Base-by-base conservation (phyloP, 441 rosid genomes). In the Eutrema salsugineum region DNA sequence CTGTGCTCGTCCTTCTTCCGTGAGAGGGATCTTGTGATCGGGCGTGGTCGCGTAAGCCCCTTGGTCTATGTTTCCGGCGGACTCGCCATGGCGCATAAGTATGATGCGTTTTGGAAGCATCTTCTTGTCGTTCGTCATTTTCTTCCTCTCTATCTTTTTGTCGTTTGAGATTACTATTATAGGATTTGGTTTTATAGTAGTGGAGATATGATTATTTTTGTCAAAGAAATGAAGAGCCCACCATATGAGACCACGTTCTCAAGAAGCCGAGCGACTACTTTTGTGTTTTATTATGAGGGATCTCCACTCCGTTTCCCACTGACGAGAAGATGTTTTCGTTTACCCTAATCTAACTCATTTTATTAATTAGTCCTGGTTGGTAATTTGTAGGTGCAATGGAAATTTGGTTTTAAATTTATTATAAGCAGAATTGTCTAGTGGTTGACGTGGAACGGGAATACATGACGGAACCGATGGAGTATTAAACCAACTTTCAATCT, bases 71-170 rank as follows among this genome's bases (percentile, higher is more conserved):
- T 94, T 92, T 1, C 98, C 98, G 57, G 89, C 81, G 0, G 99
- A 94, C 76, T 94, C 97, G 33, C 99, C 99, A 70, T 94, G 99
- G 0, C 99, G 93, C 79, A 94, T 85, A 16, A 94, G 84, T 79
- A 94, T 90, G 55, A 94, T 91, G 5, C 97, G 88, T 67, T 84
- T 87, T 6, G 99, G 99, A 10, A 83, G 85, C 27, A 61, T 66
- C 53, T 75, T 68, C 59, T 14, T 63, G 14, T 71, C 39, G 12
- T 6, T 73, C 60, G 19, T 64, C 73, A 66, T 71, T 42, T 47
- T 17, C 8, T 28, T 4, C 46, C 4, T 38, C 0, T 46, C 15
- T 27, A 2, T 46, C 2, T 30, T 12, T 53, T 39, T 43, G 48
- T 9, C 5, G 50, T 60, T 27, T 11, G n/a, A 7, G 40, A 32